Conservation (phyloP, 306 rosid species). For the Dalbergia cochinchinensis region DNA sequence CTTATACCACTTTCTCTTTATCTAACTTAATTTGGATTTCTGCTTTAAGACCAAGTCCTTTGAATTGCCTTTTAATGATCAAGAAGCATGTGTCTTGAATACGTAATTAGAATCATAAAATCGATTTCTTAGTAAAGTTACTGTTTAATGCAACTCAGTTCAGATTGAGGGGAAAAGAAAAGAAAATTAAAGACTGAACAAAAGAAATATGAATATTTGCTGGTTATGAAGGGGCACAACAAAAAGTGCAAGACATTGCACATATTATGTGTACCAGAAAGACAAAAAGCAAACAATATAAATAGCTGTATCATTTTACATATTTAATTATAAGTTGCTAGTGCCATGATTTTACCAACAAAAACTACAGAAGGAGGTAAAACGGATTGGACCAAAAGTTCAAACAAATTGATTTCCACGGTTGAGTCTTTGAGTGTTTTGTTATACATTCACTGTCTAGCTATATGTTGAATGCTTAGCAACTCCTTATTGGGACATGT, state of each 20-base stretch:
- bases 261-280: neutral
- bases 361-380: neutral
- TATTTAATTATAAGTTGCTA: neutral
- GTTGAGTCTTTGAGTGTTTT: too few relatives aligned
- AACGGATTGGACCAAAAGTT: conserved; percentile 7
- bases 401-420: neutral
- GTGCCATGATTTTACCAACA: neutral
- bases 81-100: neutral
- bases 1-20: neutral
- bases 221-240: neutral
- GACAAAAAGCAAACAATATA: neutral
- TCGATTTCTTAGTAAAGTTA: too few relatives aligned
- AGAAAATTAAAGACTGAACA: neutral
- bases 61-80: conserved; percentile 16
- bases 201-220: neutral
- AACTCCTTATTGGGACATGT: neutral
- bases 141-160: too few relatives aligned
- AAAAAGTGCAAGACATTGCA: neutral
- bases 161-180: neutral
- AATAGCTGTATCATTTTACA: neutral
- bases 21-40: neutral
- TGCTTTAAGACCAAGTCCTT: conserved; percentile 2
- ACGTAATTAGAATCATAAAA: neutral
- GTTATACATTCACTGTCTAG: too few relatives aligned
- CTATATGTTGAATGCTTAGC: too few relatives aligned